Base-by-base conservation (phyloP, 1,139 yeast species). In the Candida gigantensis region DNA sequence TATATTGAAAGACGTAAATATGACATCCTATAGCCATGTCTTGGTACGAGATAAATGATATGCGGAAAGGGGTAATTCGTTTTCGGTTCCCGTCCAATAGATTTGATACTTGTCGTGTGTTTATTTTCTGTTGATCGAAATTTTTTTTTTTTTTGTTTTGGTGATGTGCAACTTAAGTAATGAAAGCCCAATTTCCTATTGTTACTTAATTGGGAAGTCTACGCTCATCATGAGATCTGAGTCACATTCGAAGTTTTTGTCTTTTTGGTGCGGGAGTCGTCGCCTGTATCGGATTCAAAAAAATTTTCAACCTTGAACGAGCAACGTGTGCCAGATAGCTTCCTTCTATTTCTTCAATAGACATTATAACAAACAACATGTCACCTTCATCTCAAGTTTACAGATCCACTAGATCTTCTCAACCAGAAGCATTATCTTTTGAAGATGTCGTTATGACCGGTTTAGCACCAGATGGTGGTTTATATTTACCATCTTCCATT, bases 391-490 rank as follows among this genome's bases (percentile, higher is more conserved):
- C 84, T 6, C 79, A 79, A 63, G 62, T 68, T 35, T 92, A 92
- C 62, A 83, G 95, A 65, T 90, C 97, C 16, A 88, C 98, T 10
- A 82, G 97, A 58, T 80, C 94, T 6, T 55, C 79, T 16, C 59
- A 58, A 9, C 60, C 62, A 21, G 77, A 79, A 49, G 62, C 75
- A 10, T 74, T 81, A 40, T 74, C 92, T 3, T 92, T 92, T 52
- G 98, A 92, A 63, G 95, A 85, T 43, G 96, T 90, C 6, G 90
- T 92, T 36, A 85, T 92, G 64, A 85, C 86, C 45, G 98, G 98
- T 31, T 74, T 92, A 53, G 98, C 97, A 36, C 80, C 85, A 36
- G 98, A 94, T 59, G 98, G 98, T 50, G 98, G 98, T 28, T 77
- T 92, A 34, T 92, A 87, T 60, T 74, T 94, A 41, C 99, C 98